Percentiles rank a stretch among this genome's conserved stretches.
phyloP scores from a whole-genome alignment of 1,284 basidiomycete species.

The Trametes sp. region DNA sequence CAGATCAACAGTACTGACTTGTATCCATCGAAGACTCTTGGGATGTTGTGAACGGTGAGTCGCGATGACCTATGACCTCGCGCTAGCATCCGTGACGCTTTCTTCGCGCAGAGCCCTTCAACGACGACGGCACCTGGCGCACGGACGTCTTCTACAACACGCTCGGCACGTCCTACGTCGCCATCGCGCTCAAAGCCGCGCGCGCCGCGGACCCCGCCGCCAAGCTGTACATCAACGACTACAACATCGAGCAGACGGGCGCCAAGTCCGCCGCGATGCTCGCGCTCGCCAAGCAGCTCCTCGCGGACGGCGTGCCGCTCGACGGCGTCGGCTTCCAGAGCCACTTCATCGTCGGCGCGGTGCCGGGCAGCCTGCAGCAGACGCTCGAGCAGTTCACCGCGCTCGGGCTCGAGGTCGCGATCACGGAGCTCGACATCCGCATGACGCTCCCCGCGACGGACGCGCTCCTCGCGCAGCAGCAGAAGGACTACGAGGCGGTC shows the following conservation, averaged over 20 bases:
- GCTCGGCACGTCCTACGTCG: constrained; percentile 52
- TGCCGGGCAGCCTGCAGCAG: constrained; percentile 48
- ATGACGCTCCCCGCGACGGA: constrained; percentile 57
- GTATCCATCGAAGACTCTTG: constrained; percentile 33
- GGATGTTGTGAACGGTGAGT: constrained; percentile 50
- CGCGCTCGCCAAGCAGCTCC: constrained; percentile 53
- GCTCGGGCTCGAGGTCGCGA: constrained; percentile 61
- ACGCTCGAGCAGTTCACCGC: constrained; percentile 55
- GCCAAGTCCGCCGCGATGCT: constrained; percentile 55
- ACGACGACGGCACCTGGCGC: constrained; percentile 65
- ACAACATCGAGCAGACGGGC: constrained; percentile 48
- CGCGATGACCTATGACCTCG: neutral
- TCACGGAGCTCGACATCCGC: constrained; percentile 63
- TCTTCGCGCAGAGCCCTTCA: constrained; percentile 54
- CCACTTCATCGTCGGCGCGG: constrained; percentile 58
- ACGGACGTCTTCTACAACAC: constrained; percentile 56
- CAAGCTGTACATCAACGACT: constrained; percentile 60
- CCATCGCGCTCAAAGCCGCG: constrained; percentile 53
- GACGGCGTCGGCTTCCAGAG: constrained; percentile 59
- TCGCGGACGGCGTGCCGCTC: constrained; percentile 51
- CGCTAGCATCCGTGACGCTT: neutral
- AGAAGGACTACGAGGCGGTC: constrained; percentile 55
- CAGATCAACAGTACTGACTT: neutral
- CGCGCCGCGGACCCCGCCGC: constrained; percentile 55
- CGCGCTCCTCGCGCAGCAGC: constrained; percentile 56